These are phyloP conservation scores for Acrodontium crateriforme DNA, from an alignment of 2,329 filamentous ascomycete species.

Conservation along the genomic window DNA sequence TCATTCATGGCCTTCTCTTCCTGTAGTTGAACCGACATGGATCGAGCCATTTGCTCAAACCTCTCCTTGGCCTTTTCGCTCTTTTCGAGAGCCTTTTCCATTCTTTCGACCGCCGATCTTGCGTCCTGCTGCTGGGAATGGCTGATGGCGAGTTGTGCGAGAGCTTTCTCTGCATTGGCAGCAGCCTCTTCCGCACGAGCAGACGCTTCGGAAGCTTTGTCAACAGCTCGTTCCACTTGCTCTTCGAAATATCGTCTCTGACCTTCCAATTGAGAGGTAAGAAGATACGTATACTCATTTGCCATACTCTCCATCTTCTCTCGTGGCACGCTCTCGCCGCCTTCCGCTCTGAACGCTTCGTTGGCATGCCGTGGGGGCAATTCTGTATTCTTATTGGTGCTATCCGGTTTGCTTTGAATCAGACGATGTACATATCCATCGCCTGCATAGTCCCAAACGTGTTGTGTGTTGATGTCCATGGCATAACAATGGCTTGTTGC, in stretches of 20 bases:
- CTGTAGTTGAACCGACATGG: slow-evolving; percentile 58
- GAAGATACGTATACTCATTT: slow-evolving; percentile 84
- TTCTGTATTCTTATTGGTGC: slow-evolving; percentile 2
- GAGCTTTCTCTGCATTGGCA: slow-evolving; percentile 31
- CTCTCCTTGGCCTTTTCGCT: slow-evolving; percentile 55
- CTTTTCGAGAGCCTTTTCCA: slow-evolving; percentile 61
- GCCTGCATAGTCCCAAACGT: slow-evolving; percentile 95
- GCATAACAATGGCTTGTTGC: slow-evolving; percentile 80
- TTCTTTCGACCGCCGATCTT: slow-evolving; percentile 44
- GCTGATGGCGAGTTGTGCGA: slow-evolving; percentile 37
- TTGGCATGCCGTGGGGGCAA: slow-evolving; percentile 33
- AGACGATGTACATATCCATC: slow-evolving; percentile 93
- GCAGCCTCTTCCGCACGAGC: slow-evolving; percentile 51
- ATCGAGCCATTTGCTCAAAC: slow-evolving; percentile 61
- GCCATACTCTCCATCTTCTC: slow-evolving; percentile 67
- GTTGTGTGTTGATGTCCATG: slow-evolving; percentile 82
- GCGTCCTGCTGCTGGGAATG: slow-evolving; percentile 38
- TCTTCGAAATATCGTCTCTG: slow-evolving; percentile 93
- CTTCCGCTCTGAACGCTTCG: slow-evolving; percentile 25
- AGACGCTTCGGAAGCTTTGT: slow-evolving; percentile 69
- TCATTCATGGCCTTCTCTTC: slow-evolving; percentile 81
- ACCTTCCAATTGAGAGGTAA: slow-evolving; percentile 83
- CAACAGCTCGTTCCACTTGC: slow-evolving; percentile 71
- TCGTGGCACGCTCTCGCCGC: slow-evolving; percentile 55
- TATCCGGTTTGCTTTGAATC: slow-evolving; percentile 80